These are phyloP conservation scores for Cryptosporidium sp. DNA, from an alignment of 169 alveolate genomes.

Conservation along the genomic window DNA sequence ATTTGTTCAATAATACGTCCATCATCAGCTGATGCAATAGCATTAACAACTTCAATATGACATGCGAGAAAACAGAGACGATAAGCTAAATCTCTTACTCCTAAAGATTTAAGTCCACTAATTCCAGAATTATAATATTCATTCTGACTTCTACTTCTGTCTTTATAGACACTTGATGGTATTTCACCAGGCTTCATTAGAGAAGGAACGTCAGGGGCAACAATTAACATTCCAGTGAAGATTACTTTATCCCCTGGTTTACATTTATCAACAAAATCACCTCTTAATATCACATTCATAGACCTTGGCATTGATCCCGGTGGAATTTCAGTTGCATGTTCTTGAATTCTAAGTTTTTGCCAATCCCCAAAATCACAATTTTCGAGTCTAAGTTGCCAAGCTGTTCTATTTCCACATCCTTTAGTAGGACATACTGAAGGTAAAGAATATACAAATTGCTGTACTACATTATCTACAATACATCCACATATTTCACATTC, in stretches of 20 bases:
- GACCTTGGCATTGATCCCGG: constrained; percentile 98
- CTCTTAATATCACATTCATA: constrained; percentile 93
- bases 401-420: constrained; percentile 76
- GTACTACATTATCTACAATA: constrained; percentile 89
- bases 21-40: constrained; percentile 60
- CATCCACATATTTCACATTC: constrained; percentile 92
- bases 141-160: constrained; percentile 80
- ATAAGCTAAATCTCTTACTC: constrained; percentile 93
- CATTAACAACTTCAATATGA: constrained; percentile 70
- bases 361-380: constrained; percentile 93
- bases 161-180: constrained; percentile 80
- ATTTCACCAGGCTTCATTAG: constrained; percentile 96
- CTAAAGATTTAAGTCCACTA: constrained; percentile 93
- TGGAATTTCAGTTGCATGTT: constrained; percentile 93
- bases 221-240: constrained; percentile 94
- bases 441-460: constrained; percentile 94
- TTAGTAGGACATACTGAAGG: constrained; percentile 84
- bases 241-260: constrained; percentile 97
- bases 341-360: constrained; percentile 96
- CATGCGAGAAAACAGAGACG: constrained; percentile 92
- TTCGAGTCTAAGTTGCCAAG: constrained; percentile 91
- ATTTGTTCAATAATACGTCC: constrained; percentile 63
- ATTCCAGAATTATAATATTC: constrained; percentile 71
- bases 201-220: constrained; percentile 96
- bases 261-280: constrained; percentile 93